phyloP scores from a whole-genome alignment of 2,329 filamentous ascomycete species.

The Sordariomycetes sp. region DNA sequence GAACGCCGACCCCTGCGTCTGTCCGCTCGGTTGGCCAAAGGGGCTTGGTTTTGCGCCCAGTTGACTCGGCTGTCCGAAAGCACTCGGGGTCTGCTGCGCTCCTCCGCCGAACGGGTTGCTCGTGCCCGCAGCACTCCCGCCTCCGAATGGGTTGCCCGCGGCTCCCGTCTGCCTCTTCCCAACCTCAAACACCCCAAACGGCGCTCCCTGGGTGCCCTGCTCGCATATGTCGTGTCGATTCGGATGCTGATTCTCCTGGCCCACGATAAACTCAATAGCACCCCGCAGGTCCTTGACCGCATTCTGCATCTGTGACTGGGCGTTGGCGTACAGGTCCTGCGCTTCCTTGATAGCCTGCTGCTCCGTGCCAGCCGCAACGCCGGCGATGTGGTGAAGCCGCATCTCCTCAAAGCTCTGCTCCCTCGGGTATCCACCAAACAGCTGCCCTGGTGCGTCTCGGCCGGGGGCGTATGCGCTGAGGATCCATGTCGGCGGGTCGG shows the following conservation, averaged over 20 bases:
- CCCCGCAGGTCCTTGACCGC: conserved; percentile 60
- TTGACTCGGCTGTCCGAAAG: conserved; percentile 21
- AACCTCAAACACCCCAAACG: conserved; percentile 34
- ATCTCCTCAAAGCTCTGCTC: conserved; percentile 90
- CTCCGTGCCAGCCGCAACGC: conserved; percentile 50
- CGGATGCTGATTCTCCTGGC: conserved; percentile 60
- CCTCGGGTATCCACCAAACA: conserved; percentile 69
- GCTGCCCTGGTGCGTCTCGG: conserved; percentile 65
- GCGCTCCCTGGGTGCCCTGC: conserved; percentile 31
- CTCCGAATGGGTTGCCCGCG: conserved; percentile 18
- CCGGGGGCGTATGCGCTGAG: conserved; percentile 80
- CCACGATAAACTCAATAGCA: conserved; percentile 61
- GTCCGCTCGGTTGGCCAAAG: conserved; percentile 3
- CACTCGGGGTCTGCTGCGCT: conserved; percentile 7
- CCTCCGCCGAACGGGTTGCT: conserved; percentile 9
- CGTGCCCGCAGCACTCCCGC: conserved; percentile 14
- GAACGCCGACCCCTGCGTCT: conserved; percentile 19
- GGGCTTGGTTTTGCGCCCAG: too few relatives aligned
- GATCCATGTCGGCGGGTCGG: conserved; percentile 73
- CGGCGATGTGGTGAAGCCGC: conserved; percentile 60
- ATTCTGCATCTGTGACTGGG: conserved; percentile 63
- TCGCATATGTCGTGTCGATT: conserved; percentile 61
- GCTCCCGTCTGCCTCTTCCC: conserved; percentile 21
- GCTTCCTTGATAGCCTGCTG: conserved; percentile 48
- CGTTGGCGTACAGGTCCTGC: conserved; percentile 50